A percentile compares a stretch with the other conserved stretches of the same genome.
These are phyloP conservation scores for Apophysomyces trapeziformis DNA, from an alignment of 371 early-diverging fungal genomes.

Conservation along the genomic window DNA sequence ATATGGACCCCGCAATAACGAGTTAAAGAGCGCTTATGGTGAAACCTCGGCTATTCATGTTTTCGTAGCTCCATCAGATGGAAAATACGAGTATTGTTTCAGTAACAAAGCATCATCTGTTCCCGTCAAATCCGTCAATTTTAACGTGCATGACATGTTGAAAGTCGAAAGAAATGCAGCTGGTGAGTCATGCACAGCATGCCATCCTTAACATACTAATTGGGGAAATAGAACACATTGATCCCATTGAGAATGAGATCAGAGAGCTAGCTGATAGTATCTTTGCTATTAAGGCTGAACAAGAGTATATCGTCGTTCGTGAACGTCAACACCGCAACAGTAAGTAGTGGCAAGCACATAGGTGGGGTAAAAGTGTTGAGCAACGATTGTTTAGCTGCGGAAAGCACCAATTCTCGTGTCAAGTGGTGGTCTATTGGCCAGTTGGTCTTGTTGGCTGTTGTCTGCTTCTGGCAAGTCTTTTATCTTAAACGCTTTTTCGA, in stretches of 20 bases:
- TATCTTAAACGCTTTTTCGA: constrained; percentile 81
- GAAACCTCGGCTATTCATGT: constrained; percentile 58
- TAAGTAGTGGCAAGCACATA: constrained; percentile 39
- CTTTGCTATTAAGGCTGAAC: constrained; percentile 70
- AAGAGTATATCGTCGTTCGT: constrained; percentile 75
- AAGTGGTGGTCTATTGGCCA: constrained; percentile 81
- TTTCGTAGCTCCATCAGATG: constrained; percentile 58
- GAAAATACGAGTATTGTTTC: constrained; percentile 79
- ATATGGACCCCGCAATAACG: constrained; percentile 35
- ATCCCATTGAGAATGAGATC: constrained; percentile 72
- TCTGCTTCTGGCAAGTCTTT: constrained; percentile 72
- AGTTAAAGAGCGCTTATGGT: constrained; percentile 46
- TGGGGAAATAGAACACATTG: constrained; percentile 41
- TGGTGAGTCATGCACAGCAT: constrained; percentile 19
- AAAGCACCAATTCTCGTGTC: constrained; percentile 78
- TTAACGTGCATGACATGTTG: constrained; percentile 50
- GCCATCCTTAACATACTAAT: background rate
- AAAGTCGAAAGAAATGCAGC: constrained; percentile 25
- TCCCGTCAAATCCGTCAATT: constrained; percentile 60
- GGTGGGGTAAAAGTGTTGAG: background rate
- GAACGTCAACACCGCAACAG: constrained; percentile 75
- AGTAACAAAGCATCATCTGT: constrained; percentile 62
- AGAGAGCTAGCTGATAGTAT: constrained; percentile 68
- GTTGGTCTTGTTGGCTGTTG: constrained; percentile 61
- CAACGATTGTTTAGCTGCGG: constrained; percentile 59